A percentile compares a stretch with the other conserved stretches of the same genome.
Evolutionary conservation across 1,284 basidiomycete genomes (phyloP).

Genomic region (Laetiporus sulphureus): DNA sequence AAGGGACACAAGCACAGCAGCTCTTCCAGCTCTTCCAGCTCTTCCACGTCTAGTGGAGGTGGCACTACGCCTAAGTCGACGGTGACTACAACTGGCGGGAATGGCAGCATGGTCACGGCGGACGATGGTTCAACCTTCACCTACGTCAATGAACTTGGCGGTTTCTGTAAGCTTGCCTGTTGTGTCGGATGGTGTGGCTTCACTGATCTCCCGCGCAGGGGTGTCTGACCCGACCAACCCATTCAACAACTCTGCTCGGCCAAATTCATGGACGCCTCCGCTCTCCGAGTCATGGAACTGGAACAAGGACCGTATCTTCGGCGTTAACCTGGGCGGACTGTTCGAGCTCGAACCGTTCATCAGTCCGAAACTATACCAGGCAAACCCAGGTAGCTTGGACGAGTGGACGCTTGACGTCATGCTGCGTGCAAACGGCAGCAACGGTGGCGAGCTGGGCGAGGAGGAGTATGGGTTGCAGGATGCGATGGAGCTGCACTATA

Average conservation of each 20-base stretch:
- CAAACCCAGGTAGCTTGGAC: slow-evolving; percentile 44
- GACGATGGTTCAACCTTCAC: slow-evolving; percentile 60
- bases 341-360: slow-evolving; percentile 81
- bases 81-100: no score
- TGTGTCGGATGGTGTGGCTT: not conserved
- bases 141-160: slow-evolving; percentile 68
- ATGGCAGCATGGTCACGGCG: slow-evolving; percentile 56
- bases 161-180: slow-evolving; percentile 48
- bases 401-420: slow-evolving; percentile 49
- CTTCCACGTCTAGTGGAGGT: no score
- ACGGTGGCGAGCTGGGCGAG: slow-evolving; percentile 55
- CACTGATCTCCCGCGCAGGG: slow-evolving; percentile 23
- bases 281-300: slow-evolving; percentile 65
- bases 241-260: slow-evolving; percentile 55
- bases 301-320: slow-evolving; percentile 55
- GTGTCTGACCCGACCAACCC: slow-evolving; percentile 50
- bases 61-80: no score
- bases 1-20: slow-evolving; percentile 24
- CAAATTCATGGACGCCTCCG: slow-evolving; percentile 59
- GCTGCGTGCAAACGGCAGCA: slow-evolving; percentile 38
- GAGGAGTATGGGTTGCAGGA: not conserved
- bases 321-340: slow-evolving; percentile 67
- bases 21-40: slow-evolving; percentile 13
- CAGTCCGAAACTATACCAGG: slow-evolving; percentile 70
- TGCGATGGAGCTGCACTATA: not conserved